Conservation (phyloP, 495 filamentous ascomycete genomes). For the Hypomontagnella submonticulosa region DNA sequence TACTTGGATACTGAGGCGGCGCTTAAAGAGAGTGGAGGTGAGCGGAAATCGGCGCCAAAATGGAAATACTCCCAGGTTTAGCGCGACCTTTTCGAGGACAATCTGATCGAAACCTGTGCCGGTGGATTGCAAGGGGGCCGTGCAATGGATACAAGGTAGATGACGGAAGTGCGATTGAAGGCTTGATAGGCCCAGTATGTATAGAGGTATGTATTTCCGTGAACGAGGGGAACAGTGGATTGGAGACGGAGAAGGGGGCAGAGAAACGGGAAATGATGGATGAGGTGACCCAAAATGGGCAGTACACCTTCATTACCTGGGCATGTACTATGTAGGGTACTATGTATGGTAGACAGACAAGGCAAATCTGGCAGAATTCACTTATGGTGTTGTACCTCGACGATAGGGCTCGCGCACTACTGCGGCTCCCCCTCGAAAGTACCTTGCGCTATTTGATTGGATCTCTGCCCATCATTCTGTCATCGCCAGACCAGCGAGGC, state of each 20-base stretch:
- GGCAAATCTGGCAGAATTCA: slow-evolving; percentile 33
- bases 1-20: slow-evolving; percentile 42
- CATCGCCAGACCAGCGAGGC: slow-evolving; percentile 37
- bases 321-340: slow-evolving; percentile 1
- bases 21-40: slow-evolving; percentile 43
- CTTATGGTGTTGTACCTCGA: slow-evolving; percentile 26
- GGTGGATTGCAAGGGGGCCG: slow-evolving; percentile 43
- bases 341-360: slow-evolving; percentile 17
- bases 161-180: slow-evolving; percentile 26
- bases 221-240: slow-evolving; percentile 17
- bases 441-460: slow-evolving; percentile 31
- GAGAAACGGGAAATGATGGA: slow-evolving; percentile 15
- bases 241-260: slow-evolving; percentile 29
- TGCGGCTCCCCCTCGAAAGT: slow-evolving; percentile 35
- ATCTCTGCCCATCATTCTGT: slow-evolving; percentile 36
- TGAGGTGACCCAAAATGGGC: slow-evolving; percentile 34
- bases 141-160: slow-evolving; percentile 36
- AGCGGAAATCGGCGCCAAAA: slow-evolving; percentile 33
- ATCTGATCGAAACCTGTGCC: slow-evolving; percentile 43
- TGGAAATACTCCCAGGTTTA: slow-evolving; percentile 44
- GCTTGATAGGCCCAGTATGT: slow-evolving; percentile 10
- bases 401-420: slow-evolving; percentile 47
- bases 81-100: slow-evolving; percentile 28
- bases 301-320: slow-evolving; percentile 23
- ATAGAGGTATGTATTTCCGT: slow-evolving; percentile 34